Conservation (phyloP, 2,329 filamentous ascomycete genomes). For the Cryphonectria parasitica region DNA sequence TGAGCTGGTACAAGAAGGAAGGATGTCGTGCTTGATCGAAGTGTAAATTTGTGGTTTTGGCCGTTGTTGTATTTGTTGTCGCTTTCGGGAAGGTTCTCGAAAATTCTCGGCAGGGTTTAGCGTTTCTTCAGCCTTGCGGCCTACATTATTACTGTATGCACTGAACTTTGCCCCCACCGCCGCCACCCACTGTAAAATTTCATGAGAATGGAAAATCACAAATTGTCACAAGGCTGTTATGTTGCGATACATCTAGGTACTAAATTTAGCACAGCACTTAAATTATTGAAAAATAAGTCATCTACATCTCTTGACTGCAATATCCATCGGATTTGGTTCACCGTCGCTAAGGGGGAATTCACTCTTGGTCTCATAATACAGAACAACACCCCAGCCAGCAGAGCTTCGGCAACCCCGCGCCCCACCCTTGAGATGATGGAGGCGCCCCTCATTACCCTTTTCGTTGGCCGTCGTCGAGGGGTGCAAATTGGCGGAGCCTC, state of each 20-base stretch:
- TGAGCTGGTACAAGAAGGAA: background rate
- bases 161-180: background rate
- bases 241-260: no score
- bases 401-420: conserved; percentile 24
- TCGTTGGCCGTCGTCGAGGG: background rate
- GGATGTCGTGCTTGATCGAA: conserved; percentile 4
- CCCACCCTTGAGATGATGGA: conserved; percentile 11
- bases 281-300: background rate
- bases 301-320: background rate
- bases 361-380: background rate
- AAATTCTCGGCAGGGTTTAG: conserved; percentile 40
- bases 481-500: conserved; percentile 15
- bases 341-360: background rate
- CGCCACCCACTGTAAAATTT: background rate
- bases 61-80: background rate
- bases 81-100: conserved; percentile 42
- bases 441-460: conserved; percentile 14
- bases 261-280: background rate
- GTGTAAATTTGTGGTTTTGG: conserved; percentile 6
- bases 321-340: background rate
- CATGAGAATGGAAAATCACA: background rate
- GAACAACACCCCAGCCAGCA: background rate
- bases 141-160: background rate
- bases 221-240: background rate
- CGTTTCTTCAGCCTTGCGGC: conserved; percentile 23